These are phyloP conservation scores for Arxiozyma slooffiae DNA, from an alignment of 1,139 yeast species.

Conservation along the genomic window DNA sequence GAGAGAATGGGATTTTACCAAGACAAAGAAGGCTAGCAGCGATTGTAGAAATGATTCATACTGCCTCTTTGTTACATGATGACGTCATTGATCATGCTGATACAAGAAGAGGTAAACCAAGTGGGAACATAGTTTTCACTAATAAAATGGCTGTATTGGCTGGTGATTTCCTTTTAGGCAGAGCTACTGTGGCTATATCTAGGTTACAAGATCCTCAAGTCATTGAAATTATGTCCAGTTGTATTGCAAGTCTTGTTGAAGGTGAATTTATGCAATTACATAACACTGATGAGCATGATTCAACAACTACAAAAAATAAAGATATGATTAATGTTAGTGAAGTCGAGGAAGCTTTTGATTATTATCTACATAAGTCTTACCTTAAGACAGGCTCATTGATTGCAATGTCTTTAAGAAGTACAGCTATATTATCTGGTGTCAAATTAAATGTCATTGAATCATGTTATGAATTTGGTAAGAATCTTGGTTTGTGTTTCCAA, in stretches of 20 bases:
- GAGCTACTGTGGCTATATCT: conserved; percentile 95
- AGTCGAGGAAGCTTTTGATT: conserved; percentile 81
- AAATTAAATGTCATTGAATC: conserved; percentile 63
- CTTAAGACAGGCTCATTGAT: conserved; percentile 89
- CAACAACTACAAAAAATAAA: not conserved
- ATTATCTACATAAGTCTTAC: conserved; percentile 88
- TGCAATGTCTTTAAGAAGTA: conserved; percentile 90
- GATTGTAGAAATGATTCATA: conserved; percentile 96
- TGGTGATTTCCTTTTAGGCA: conserved; percentile 87
- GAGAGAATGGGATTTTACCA: conserved; percentile 65
- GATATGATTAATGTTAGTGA: conserved; percentile 16
- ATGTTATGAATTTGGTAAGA: conserved; percentile 85
- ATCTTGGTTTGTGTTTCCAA: conserved; percentile 91
- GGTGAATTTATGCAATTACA: conserved; percentile 98
- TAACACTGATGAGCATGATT: conserved; percentile 43
- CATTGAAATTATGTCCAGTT: conserved; percentile 85
- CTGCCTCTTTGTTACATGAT: conserved; percentile 93
- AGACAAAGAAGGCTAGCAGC: conserved; percentile 93
- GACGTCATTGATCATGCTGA: conserved; percentile 94
- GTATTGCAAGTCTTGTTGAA: conserved; percentile 93
- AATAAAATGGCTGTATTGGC: conserved; percentile 97
- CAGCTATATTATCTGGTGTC: conserved; percentile 88
- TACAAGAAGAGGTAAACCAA: conserved; percentile 79
- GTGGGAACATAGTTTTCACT: conserved; percentile 88
- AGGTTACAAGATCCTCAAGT: conserved; percentile 93